Evolutionary conservation across 306 rosid genomes (phyloP).

Genomic region (Sindora glabra): DNA sequence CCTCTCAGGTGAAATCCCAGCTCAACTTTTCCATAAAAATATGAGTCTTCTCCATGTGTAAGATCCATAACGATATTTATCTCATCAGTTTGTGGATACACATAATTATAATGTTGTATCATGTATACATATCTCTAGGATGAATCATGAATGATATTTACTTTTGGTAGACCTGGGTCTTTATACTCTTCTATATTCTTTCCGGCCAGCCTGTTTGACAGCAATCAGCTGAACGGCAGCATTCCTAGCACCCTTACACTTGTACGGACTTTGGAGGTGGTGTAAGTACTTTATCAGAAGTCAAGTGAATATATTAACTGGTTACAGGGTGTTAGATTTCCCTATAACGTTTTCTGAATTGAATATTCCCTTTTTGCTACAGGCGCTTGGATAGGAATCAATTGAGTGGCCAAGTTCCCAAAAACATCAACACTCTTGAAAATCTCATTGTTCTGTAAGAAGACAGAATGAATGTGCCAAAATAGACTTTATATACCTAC

Average conservation of each 20-base stretch:
- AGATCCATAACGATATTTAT: background rate
- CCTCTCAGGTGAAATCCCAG: background rate
- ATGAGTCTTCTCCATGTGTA: background rate
- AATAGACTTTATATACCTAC: no score
- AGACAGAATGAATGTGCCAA: no score
- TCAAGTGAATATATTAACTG: background rate
- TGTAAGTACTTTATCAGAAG: conserved; percentile 47
- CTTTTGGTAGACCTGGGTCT: background rate
- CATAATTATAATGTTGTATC: background rate
- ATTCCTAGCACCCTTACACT: conserved; percentile 39
- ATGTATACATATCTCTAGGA: no score
- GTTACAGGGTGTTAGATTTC: background rate
- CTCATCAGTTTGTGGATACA: background rate
- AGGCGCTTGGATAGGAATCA: no score
- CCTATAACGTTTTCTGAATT: no score
- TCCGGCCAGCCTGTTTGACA: conserved; percentile 47
- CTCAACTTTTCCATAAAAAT: background rate
- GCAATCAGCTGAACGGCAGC: conserved; percentile 34
- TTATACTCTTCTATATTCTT: background rate
- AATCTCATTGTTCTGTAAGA: no score
- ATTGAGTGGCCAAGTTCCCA: no score
- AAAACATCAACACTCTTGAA: no score
- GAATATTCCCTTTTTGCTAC: background rate
- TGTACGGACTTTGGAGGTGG: conserved; percentile 34
- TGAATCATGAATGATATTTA: background rate